Evolutionary conservation across 768 basidiomycete genomes (phyloP).

Genomic region (Phylloporus scabripes): DNA sequence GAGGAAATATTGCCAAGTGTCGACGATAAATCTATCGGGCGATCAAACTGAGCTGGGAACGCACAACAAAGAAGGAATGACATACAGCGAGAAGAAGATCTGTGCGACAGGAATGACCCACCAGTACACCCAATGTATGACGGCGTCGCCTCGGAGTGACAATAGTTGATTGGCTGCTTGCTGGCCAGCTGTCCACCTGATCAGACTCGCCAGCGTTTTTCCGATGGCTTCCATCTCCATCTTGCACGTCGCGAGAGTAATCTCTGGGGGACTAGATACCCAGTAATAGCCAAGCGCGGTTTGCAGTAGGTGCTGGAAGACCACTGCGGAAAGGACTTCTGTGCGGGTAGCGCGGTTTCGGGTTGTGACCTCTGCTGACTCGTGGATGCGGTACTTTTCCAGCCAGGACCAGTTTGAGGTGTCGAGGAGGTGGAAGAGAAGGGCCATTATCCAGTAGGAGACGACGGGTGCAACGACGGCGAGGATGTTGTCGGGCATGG

Average conservation of each 20-base stretch:
- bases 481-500: constrained; percentile 64
- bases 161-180: constrained; percentile 35
- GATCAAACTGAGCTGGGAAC: not conserved
- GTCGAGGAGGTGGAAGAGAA: constrained; percentile 81
- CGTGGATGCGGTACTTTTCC: constrained; percentile 83
- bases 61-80: constrained; percentile 15
- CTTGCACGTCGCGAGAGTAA: constrained; percentile 35
- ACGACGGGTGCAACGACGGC: constrained; percentile 70
- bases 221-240: constrained; percentile 39
- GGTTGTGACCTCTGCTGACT: constrained; percentile 68
- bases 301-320: constrained; percentile 84
- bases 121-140: constrained; percentile 80
- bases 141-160: constrained; percentile 32
- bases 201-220: constrained; percentile 35
- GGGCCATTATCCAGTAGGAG: constrained; percentile 79
- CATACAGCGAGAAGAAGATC: constrained; percentile 78
- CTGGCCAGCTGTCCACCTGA: constrained; percentile 39
- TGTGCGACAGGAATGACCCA: constrained; percentile 80
- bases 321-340: constrained; percentile 74
- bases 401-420: constrained; percentile 69
- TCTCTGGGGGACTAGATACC: constrained; percentile 43
- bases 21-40: constrained; percentile 72
- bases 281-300: constrained; percentile 67
- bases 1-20: constrained; percentile 97
- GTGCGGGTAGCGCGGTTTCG: constrained; percentile 68